Conservation (phyloP, 768 basidiomycete species). For the Boletus rubroflammeus region DNA sequence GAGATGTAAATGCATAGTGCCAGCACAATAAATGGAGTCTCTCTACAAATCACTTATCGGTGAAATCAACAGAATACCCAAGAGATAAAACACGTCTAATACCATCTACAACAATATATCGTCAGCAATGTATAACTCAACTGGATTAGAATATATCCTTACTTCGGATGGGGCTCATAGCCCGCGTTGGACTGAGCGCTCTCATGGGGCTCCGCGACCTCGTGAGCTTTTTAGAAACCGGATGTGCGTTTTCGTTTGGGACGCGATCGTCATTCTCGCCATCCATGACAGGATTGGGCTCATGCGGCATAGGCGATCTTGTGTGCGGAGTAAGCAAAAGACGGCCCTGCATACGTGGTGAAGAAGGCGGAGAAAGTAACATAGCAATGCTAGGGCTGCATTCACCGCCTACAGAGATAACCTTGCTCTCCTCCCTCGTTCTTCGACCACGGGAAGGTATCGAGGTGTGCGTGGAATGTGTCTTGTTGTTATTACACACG, state of each 20-base stretch:
- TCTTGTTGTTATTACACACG: neutral
- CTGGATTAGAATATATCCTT: constrained; percentile 1
- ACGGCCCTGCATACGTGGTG: constrained; percentile 5
- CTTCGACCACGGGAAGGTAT: constrained; percentile 19
- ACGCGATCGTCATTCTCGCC: neutral
- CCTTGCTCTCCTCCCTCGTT: constrained; percentile 10
- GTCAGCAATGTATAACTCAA: constrained; percentile 1
- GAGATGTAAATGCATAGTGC: neutral
- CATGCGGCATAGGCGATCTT: constrained; percentile 1
- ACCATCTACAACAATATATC: constrained; percentile 18
- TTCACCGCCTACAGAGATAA: neutral
- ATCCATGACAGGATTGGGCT: neutral
- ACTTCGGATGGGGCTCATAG: constrained; percentile 25
- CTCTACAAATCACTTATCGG: constrained; percentile 9
- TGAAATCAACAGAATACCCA: constrained; percentile 6
- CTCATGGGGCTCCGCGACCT: constrained; percentile 17
- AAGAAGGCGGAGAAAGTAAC: constrained; percentile 26
- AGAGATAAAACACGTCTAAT: constrained; percentile 29
- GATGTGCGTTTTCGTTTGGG: neutral
- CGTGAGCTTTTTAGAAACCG: neutral
- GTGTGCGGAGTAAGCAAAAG: constrained; percentile 1
- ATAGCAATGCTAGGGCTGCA: constrained; percentile 17
- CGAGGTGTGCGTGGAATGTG: neutral
- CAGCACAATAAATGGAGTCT: neutral
- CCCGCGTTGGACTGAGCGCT: constrained; percentile 33